Base-by-base conservation (phyloP, 208 protist genomes). In the Wallacemonas sp. region DNA sequence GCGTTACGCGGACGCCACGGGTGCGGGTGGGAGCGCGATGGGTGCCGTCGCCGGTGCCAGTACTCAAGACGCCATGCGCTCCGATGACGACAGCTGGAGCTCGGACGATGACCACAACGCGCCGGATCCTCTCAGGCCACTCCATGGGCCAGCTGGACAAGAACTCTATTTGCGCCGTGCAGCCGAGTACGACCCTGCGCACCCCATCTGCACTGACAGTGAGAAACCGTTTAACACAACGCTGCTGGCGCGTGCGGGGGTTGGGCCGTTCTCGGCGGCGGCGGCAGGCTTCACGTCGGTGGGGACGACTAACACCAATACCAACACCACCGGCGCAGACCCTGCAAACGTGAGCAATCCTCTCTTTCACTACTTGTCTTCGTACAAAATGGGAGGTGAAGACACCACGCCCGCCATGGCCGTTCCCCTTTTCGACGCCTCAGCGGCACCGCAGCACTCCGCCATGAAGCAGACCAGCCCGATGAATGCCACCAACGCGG, bases 321-420 rank as follows among this genome's bases (percentile, higher is more conserved):
- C n/a, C n/a, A n/a, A n/a, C n/a, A n/a, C n/a, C n/a, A n/a, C 9
- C 12, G 30, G 51, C n/a, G 51, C 12, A 26, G 51, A 58, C n/a
- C 56, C 56, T 14, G 56, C 51, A 2, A 58, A 58, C 11, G 53
- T 28, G 24, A 26, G 34, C 36, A 72, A 42, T 24, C 8, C 67
- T 3, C 49, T 72, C 21, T 72, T 66, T 42, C 31, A 60, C 49
- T 66, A 72, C 27, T 30, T 72, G 19, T 47, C 67, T 26, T 55
- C 36, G 2, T 72, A 60, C 39, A 58, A 62, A 34, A 66, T 72
- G 56, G 67, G 47, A n/a, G n/a, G n/a, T n/a, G n/a, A n/a, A n/a
- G n/a, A n/a, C n/a, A n/a, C n/a, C n/a, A n/a, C n/a, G n/a, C n/a
- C n/a, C n/a, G n/a, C n/a, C n/a, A n/a, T n/a, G n/a, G n/a, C n/a